A percentile compares a stretch with the other conserved stretches of the same genome.
phyloP scores from a whole-genome alignment of 257 asterid species.

The Thymus quinquecostatus region DNA sequence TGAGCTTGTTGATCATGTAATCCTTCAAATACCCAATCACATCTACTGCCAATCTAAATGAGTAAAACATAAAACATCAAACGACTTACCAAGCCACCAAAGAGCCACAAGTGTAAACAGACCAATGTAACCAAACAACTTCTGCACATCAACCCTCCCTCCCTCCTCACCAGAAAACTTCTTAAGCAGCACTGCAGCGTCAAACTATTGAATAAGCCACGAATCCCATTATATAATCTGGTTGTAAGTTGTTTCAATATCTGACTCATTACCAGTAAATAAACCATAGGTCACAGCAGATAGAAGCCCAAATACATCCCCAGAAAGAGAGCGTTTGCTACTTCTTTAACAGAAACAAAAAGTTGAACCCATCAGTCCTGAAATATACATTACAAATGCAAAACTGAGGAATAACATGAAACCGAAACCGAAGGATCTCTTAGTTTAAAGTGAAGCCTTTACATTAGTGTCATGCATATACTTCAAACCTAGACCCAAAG shows the following conservation, averaged over 20 bases:
- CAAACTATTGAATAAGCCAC: not conserved
- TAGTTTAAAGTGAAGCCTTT: slow-evolving; percentile 7
- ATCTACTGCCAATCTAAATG: not conserved
- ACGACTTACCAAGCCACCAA: slow-evolving; percentile 96
- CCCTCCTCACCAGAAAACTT: slow-evolving; percentile 95
- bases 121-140: slow-evolving; percentile 91
- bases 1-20: not conserved
- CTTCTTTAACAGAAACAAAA: slow-evolving; percentile 74
- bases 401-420: slow-evolving; percentile 46
- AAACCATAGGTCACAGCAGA: slow-evolving; percentile 86
- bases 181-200: slow-evolving; percentile 82
- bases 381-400: slow-evolving; percentile 43
- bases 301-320: slow-evolving; percentile 93
- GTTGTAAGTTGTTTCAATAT: slow-evolving; percentile 14
- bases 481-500: slow-evolving; percentile 15
- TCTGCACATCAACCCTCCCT: slow-evolving; percentile 85
- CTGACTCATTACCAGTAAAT: slow-evolving; percentile 70
- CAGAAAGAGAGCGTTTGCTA: slow-evolving; percentile 80
- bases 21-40: not conserved
- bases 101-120: slow-evolving; percentile 83
- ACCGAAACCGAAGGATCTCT: slow-evolving; percentile 28
- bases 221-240: not conserved
- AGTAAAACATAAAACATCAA: not conserved
- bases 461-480: slow-evolving; percentile 16
- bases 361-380: slow-evolving; percentile 70